Conservation (phyloP, 352 stramenopile genomes). For the Pythium aquatile region DNA sequence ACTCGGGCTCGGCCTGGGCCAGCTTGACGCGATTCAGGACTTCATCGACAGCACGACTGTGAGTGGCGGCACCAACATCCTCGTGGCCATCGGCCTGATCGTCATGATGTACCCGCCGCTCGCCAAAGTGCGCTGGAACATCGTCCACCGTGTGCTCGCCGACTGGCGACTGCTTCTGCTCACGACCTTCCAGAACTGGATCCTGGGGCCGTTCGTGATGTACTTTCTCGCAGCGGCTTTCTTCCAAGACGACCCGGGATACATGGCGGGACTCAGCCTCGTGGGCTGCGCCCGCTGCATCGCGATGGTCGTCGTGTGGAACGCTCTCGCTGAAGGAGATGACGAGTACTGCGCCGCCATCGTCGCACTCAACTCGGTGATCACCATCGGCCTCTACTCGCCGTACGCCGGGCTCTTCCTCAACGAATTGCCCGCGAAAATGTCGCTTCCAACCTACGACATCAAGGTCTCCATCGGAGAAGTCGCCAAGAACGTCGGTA, state of each 20-base stretch:
- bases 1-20: conserved; percentile 34
- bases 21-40: conserved; percentile 32
- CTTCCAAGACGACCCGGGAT: conserved; percentile 47
- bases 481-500: conserved; percentile 52
- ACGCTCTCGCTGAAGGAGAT: conserved; percentile 54
- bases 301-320: conserved; percentile 85
- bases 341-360: conserved; percentile 62
- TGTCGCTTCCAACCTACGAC: conserved; percentile 35
- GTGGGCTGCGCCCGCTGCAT: conserved; percentile 72
- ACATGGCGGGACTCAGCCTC: conserved; percentile 62
- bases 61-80: conserved; percentile 42
- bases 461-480: conserved; percentile 46
- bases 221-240: conserved; percentile 46
- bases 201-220: conserved; percentile 52
- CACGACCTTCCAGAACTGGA: conserved; percentile 59
- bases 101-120: conserved; percentile 68
- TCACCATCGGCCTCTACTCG: conserved; percentile 60
- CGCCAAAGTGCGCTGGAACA: conserved; percentile 47
- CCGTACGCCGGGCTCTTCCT: conserved; percentile 54
- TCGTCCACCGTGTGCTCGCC: conserved; percentile 37
- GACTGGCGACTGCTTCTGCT: conserved; percentile 50
- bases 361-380: conserved; percentile 64
- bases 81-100: conserved; percentile 47
- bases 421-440: conserved; percentile 38
- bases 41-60: conserved; percentile 50